Base-by-base conservation (phyloP, 441 rosid genomes). In the Gossypium davidsonii region DNA sequence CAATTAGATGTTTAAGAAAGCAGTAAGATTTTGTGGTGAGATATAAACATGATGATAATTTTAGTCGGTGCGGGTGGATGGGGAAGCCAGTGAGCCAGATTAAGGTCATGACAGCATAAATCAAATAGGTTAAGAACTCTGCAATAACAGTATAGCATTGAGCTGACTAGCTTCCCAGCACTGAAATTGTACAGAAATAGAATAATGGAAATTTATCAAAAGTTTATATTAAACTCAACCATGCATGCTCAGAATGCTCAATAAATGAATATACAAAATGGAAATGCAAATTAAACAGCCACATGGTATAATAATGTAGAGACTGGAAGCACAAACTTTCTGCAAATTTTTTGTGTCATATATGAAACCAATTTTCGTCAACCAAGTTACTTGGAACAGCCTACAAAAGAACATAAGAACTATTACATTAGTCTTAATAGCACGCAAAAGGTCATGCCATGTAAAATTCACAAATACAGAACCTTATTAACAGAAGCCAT, bases 321-420 rank as follows among this genome's bases (percentile, higher is more conserved):
- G 78, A 51, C 71, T 75, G 56, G 15, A 79, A 85, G 86, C 74
- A 88, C 98, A 85, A 69, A 96, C 99, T 85, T 88, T 86, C 82
- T 73, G 86, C 84, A 96, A 82, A 77, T 89, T 80, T 83, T 72
- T 82, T 72, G 83, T 77, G 74, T 93, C 92, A 83, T 93, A 95
- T 31, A 86, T 82, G 97, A 90, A 93, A 81, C 98, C 99, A 23
- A 82, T 85, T 25, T 83, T 78, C 65, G 86, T 88, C 97, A 88
- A 76, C 99, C 99, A 95, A 77, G 94, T 85, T 59, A 93, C 91
- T 90, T 95, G 99, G 80, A 84, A 85, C 82, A 96, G 90, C 88
- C 97, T 96, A 85, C 88, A 89, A 87, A 82, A 87, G 77, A 84
- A 80, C 71, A 84, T 56, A 34, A 84, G 74, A 76, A 52, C 49